A percentile compares a stretch with the other conserved stretches of the same genome.
phyloP scores from a whole-genome alignment of 2,329 filamentous ascomycete species.

The Fusarium acutatum region DNA sequence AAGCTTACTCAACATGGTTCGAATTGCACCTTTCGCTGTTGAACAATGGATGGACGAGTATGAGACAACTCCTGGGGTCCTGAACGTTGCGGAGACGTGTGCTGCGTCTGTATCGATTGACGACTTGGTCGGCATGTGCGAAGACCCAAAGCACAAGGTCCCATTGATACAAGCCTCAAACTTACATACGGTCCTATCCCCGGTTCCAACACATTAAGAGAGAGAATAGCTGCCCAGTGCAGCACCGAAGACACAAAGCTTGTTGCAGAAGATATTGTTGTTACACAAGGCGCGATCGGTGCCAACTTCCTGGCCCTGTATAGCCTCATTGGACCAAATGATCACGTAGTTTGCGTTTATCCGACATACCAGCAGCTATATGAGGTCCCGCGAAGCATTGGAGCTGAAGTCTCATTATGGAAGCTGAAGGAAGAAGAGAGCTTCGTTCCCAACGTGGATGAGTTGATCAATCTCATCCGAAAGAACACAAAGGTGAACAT shows the following conservation, averaged over 20 bases:
- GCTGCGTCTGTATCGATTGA: constrained; percentile 77
- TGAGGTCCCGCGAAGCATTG: constrained; percentile 75
- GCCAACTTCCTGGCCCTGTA: constrained; percentile 88
- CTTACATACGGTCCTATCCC: constrained; percentile 79
- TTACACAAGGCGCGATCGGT: constrained; percentile 81
- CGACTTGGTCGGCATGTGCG: constrained; percentile 68
- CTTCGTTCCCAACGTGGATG: constrained; percentile 73
- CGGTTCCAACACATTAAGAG: constrained; percentile 70
- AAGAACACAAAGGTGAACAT: constrained; percentile 71
- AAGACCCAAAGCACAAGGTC: constrained; percentile 54
- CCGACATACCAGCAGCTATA: constrained; percentile 90
- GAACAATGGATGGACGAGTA: constrained; percentile 76
- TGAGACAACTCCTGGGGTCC: constrained; percentile 61
- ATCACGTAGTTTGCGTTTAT: constrained; percentile 88
- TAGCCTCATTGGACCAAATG: constrained; percentile 73
- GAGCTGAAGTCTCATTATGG: constrained; percentile 82
- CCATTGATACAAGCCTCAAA: constrained; percentile 60
- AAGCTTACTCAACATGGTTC: constrained; percentile 55
- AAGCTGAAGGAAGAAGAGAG: constrained; percentile 69
- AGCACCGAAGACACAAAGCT: constrained; percentile 61
- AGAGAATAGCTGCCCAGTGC: constrained; percentile 72
- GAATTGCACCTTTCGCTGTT: constrained; percentile 71
- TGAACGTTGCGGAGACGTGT: constrained; percentile 84
- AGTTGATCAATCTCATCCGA: constrained; percentile 71
- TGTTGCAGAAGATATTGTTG: constrained; percentile 70